Conservation (phyloP, 768 basidiomycete species). For the Collybia mongolica region DNA sequence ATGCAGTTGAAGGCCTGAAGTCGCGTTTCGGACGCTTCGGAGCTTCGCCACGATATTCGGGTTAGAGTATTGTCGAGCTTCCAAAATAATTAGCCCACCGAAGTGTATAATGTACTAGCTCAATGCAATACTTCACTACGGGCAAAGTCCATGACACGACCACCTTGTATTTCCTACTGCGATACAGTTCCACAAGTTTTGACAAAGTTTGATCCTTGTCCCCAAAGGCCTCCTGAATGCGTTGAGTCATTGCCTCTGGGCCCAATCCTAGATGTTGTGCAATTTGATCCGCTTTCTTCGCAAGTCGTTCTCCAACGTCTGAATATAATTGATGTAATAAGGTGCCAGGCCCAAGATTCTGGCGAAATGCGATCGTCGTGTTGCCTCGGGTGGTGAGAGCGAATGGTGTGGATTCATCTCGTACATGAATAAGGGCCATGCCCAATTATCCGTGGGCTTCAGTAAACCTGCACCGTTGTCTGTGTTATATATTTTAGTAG, state of each 20-base stretch:
- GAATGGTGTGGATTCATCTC: no score
- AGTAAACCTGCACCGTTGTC: no score
- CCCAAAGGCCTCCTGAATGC: neutral
- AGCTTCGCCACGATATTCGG: neutral
- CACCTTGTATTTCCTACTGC: neutral
- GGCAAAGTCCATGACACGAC: no score
- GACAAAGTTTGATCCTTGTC: neutral
- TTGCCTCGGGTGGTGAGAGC: neutral
- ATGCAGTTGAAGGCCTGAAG: slow-evolving; percentile 1
- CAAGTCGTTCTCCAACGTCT: neutral
- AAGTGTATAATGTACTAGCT: neutral
- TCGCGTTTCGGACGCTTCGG: neutral
- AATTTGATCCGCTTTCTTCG: neutral
- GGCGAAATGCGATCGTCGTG: neutral
- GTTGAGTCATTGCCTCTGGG: neutral
- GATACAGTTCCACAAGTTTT: neutral
- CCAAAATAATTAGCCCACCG: neutral
- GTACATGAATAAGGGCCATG: neutral
- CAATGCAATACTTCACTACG: neutral
- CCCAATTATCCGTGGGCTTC: no score
- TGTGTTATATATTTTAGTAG: no score
- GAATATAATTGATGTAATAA: neutral
- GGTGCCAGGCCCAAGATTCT: neutral
- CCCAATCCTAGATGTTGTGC: neutral
- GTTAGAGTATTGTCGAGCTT: neutral